Conservation (phyloP, 1,284 basidiomycete genomes). For the Anthracocystis walkeri region DNA sequence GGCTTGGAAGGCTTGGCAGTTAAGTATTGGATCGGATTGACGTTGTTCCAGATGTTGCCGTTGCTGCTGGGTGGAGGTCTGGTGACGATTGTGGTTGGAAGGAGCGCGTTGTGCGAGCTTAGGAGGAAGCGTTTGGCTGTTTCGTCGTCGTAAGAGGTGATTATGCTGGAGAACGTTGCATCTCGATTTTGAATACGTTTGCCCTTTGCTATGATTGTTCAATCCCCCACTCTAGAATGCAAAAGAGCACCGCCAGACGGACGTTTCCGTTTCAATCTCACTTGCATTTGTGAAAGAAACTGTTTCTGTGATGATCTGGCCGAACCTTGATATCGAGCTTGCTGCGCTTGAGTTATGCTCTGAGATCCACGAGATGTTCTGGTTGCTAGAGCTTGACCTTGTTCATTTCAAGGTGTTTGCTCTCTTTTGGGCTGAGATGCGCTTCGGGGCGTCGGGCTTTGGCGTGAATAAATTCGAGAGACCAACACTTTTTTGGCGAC, state of each 20-base stretch:
- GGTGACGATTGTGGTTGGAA: constrained; percentile 53
- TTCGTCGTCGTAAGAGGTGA: constrained; percentile 9
- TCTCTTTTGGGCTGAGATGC: neutral
- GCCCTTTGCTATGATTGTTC: neutral
- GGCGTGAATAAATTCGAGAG: constrained; percentile 9
- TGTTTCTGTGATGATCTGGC: no score
- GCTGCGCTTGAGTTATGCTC: constrained; percentile 1
- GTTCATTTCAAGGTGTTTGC: neutral
- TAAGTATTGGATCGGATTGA: constrained; percentile 58
- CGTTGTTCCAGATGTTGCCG: constrained; percentile 60
- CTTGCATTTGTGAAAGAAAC: no score
- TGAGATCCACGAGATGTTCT: neutral
- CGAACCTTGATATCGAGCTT: neutral
- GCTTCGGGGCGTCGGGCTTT: neutral
- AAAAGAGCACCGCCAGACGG: neutral
- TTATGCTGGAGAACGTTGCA: neutral
- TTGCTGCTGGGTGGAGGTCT: constrained; percentile 44
- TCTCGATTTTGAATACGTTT: neutral
- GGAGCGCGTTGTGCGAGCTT: constrained; percentile 51
- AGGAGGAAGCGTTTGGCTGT: constrained; percentile 41
- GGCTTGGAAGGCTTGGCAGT: constrained; percentile 53
- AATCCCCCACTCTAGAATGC: no score
- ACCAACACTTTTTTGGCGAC: constrained; percentile 7
- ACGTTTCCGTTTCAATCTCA: neutral
- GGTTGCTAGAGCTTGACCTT: constrained; percentile 1